A percentile compares a stretch with the other conserved stretches of the same genome.
Conservation (phyloP, 768 basidiomycete species). For the Boletus barrowsii region DNA sequence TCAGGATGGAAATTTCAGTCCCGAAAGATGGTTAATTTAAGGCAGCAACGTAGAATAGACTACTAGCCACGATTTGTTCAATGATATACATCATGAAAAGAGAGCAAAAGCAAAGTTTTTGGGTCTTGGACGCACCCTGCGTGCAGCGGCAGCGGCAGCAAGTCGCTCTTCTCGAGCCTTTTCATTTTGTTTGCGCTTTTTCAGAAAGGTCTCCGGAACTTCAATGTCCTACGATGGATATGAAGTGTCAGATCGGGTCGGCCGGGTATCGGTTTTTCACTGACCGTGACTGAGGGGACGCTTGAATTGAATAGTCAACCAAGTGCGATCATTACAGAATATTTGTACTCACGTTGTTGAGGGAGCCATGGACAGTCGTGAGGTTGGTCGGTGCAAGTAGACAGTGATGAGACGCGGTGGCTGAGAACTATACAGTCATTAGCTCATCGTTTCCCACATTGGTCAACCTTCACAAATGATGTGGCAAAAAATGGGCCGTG, state of each 20-base stretch:
- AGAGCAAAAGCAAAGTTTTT: conserved; percentile 16
- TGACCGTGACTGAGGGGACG: conserved; percentile 47
- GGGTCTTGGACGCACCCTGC: conserved; percentile 64
- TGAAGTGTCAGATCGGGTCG: conserved; percentile 11
- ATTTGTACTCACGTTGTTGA: conserved; percentile 49
- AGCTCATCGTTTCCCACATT: conserved; percentile 27
- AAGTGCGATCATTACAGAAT: neutral
- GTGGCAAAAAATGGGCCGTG: no score
- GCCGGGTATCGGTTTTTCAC: conserved; percentile 17
- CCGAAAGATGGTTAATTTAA: conserved; percentile 86
- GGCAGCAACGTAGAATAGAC: conserved; percentile 62
- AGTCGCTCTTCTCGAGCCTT: conserved; percentile 94
- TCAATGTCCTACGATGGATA: conserved; percentile 65
- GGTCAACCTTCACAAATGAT: no score
- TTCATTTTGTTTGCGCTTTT: conserved; percentile 98
- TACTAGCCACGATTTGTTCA: conserved; percentile 74
- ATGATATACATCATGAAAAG: conserved; percentile 76
- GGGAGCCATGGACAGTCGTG: conserved; percentile 46
- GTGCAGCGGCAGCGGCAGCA: conserved; percentile 75
- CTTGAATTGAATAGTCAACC: conserved; percentile 21
- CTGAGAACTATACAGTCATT: conserved; percentile 39
- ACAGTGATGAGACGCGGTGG: conserved; percentile 28
- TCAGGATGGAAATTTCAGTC: conserved; percentile 43
- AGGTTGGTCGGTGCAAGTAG: conserved; percentile 24
- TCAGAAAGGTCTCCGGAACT: conserved; percentile 99